Evolutionary conservation across 2,329 filamentous ascomycete species (phyloP), one percentile per base, ranked within the genome.

Genomic region (Fragosphaeria purpurea): DNA sequence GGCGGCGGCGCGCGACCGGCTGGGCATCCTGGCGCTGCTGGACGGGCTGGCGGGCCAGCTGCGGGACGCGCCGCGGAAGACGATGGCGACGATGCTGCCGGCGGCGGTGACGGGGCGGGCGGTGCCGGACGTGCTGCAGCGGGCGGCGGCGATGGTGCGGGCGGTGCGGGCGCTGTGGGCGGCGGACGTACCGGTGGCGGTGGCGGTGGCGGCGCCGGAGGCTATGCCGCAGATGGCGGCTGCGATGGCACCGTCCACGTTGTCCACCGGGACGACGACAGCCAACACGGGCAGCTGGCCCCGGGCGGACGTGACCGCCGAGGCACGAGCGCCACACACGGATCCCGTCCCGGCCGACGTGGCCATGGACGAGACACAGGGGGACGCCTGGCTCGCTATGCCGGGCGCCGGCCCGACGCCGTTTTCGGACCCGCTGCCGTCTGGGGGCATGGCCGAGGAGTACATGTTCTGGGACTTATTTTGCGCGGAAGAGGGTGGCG

Each of bases 21-120:
- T 70, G n/a, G 64, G 69, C 45, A 52, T 70, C 13, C 51, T 68
- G 5, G 52, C 54, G n/a, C 54, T 67, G 22, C 54, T 61, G 35
- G 56, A 59, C 34, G 58, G 57, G 12, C 55, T 65, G 33, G 50
- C 56, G 7, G 47, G 31, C n/a, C 54, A 51, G 49, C 54, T 59
- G 38, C 48, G 52, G 41, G 37, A 50, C 5, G 47, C 46, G 10
- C 52, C 46, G 8, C 5, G 39, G 8, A n/a, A n/a, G n/a, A n/a
- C n/a, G n/a, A n/a, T n/a, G n/a, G n/a, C n/a, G n/a, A n/a, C n/a
- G 41, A n/a, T n/a, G 12, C 41, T 38, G 2, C 51, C 38, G 4
- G 42, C 12, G 7, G 33, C 13, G 13, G 8, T 34, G 5, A 22
- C 30, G 6, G 37, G 38, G 37, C 7, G 4, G n/a, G 40, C 46